phyloP scores from a whole-genome alignment of 1,284 basidiomycete genomes.

The Cryptococcus hybrid region DNA sequence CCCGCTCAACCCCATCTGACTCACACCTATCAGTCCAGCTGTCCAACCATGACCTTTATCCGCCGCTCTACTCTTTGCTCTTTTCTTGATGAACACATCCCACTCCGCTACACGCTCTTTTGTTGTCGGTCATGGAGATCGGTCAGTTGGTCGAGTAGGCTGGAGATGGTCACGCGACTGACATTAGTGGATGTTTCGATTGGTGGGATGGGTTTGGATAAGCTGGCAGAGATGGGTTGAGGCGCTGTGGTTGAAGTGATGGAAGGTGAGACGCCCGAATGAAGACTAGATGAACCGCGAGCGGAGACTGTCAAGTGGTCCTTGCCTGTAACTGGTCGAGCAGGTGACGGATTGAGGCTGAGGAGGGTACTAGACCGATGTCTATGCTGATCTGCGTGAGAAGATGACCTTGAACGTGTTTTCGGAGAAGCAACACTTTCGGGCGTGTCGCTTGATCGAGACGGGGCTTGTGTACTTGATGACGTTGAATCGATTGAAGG shows the following conservation, averaged over 20 bases:
- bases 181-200: constrained; percentile 4
- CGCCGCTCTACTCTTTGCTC: constrained; percentile 44
- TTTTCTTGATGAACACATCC: constrained; percentile 74
- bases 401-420: constrained; percentile 11
- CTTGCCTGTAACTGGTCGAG: constrained; percentile 43
- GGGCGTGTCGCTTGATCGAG: background rate
- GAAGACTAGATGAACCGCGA: constrained; percentile 30
- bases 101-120: constrained; percentile 71
- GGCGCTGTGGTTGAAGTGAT: constrained; percentile 8
- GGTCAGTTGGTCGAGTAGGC: constrained; percentile 74
- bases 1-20: constrained; percentile 73
- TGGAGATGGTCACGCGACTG: constrained; percentile 66
- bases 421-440: background rate
- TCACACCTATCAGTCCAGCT: constrained; percentile 79
- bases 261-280: constrained; percentile 10
- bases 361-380: constrained; percentile 25
- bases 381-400: constrained; percentile 13
- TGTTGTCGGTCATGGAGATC: constrained; percentile 85
- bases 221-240: constrained; percentile 14
- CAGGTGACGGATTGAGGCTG: constrained; percentile 45
- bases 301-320: constrained; percentile 45
- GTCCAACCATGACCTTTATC: constrained; percentile 65
- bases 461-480: background rate
- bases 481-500: constrained; percentile 11
- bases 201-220: constrained; percentile 4